Evolutionary conservation across 1,284 basidiomycete genomes (phyloP).

Genomic region (Trametes pubescens): DNA sequence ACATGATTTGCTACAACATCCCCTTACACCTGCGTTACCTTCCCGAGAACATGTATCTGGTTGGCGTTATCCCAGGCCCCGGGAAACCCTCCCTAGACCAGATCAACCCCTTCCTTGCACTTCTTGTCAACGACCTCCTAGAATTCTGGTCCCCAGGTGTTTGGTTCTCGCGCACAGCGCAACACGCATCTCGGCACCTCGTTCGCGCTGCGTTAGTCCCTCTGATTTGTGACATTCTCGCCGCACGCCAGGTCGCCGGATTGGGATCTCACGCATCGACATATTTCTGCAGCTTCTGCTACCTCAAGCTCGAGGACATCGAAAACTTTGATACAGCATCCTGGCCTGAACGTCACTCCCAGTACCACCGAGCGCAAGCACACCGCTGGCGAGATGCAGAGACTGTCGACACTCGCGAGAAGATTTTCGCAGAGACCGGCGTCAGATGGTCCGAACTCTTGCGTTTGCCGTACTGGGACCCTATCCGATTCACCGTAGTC

Average conservation of each 20-base stretch:
- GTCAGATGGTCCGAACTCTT: background rate
- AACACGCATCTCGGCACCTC: constrained; percentile 37
- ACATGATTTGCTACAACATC: constrained; percentile 39
- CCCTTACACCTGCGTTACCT: constrained; percentile 40
- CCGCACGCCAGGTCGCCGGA: constrained; percentile 45
- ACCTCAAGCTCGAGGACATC: constrained; percentile 38
- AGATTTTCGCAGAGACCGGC: background rate
- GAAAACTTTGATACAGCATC: constrained; percentile 11
- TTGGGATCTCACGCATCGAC: constrained; percentile 36
- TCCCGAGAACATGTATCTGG: constrained; percentile 40
- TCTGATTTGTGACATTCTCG: constrained; percentile 46
- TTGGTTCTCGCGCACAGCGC: constrained; percentile 38
- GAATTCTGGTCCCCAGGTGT: constrained; percentile 44
- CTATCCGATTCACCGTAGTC: background rate
- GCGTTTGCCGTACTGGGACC: background rate
- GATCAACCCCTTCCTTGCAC: constrained; percentile 46
- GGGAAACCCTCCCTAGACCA: constrained; percentile 42
- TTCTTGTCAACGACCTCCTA: constrained; percentile 46
- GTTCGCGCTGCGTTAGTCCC: constrained; percentile 38
- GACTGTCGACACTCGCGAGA: background rate
- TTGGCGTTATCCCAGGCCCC: constrained; percentile 46
- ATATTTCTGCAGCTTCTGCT: constrained; percentile 46
- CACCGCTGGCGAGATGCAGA: background rate
- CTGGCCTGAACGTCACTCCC: background rate
- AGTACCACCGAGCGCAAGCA: background rate